Evolutionary conservation across 306 rosid genomes (phyloP).

Genomic region (apple (Malus domestica)): ASM211411v1 NC_041800.1:20666233-20666732

Average conservation of each 20-base stretch:
- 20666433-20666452: background rate
- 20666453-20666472: background rate
- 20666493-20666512: background rate
- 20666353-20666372: background rate
- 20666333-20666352: background rate
- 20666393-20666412: background rate
- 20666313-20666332: background rate
- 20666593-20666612: too few relatives aligned
- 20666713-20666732: background rate
- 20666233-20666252: background rate
- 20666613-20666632: constrained; percentile 38
- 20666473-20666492: background rate
- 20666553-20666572: background rate
- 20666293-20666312: background rate
- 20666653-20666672: constrained; percentile 58
- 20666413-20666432: background rate
- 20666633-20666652: constrained; percentile 42
- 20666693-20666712: background rate
- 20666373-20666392: background rate
- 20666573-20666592: background rate
- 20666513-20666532: background rate
- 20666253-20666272: background rate
- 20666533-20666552: background rate
- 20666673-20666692: constrained; percentile 34
- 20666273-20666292: background rate